phyloP scores from a whole-genome alignment of 257 asterid species.

The Solanum etuberosum region DNA sequence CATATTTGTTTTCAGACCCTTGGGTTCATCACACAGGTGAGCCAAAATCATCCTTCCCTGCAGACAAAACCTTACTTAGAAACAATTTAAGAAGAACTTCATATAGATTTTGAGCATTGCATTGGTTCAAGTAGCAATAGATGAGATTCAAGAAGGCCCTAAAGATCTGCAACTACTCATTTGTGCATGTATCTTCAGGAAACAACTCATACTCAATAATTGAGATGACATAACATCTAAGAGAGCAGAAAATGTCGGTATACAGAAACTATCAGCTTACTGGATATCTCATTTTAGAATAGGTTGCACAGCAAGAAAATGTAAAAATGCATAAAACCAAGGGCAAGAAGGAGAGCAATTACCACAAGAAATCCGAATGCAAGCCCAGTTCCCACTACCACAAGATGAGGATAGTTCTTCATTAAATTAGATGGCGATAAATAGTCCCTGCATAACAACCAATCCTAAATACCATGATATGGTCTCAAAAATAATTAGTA shows the following conservation, averaged over 20 bases:
- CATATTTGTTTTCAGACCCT: slow-evolving; percentile 94
- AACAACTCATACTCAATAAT: neutral
- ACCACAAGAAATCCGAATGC: slow-evolving; percentile 98
- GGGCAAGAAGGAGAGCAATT: slow-evolving; percentile 9
- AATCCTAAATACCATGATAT: neutral
- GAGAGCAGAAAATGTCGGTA: neutral
- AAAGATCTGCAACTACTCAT: neutral
- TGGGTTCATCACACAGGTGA: slow-evolving; percentile 92
- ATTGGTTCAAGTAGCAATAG: neutral
- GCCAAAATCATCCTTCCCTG: slow-evolving; percentile 96
- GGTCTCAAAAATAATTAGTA: neutral
- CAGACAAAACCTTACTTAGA: slow-evolving; percentile 12
- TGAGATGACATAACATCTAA: neutral
- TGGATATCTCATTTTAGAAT: neutral
- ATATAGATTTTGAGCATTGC: neutral
- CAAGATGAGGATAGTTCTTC: slow-evolving; percentile 51
- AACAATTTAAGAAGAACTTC: neutral
- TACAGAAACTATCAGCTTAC: neutral
- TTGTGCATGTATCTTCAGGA: neutral
- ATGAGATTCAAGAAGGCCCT: neutral
- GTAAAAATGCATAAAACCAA: neutral
- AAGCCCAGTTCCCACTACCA: slow-evolving; percentile 73
- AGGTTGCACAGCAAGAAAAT: neutral
- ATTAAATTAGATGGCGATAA: slow-evolving; percentile 72
- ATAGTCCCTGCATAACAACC: slow-evolving; percentile 50